Conservation (phyloP, 352 stramenopile species). For the Globisporangium polare region DNA sequence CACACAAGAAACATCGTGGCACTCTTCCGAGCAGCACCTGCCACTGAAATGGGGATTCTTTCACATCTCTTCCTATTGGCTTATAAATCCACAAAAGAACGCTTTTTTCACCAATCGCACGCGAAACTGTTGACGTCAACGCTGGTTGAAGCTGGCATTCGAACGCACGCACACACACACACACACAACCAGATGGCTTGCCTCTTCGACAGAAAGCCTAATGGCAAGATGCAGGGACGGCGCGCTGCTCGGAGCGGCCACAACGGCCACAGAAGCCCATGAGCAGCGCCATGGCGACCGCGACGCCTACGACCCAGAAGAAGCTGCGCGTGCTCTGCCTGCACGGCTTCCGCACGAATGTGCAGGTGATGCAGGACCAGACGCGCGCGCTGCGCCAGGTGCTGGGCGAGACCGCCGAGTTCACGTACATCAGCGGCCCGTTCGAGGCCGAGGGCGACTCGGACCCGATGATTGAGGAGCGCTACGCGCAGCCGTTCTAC, state of each 20-base stretch:
- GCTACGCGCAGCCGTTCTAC: conserved; percentile 35
- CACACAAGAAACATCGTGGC: background rate
- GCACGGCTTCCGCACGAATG: conserved; percentile 54
- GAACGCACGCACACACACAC: background rate
- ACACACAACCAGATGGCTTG: background rate
- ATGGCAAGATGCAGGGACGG: no score
- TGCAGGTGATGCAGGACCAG: conserved; percentile 41
- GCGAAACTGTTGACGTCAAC: conserved; percentile 10
- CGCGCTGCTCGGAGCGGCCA: background rate
- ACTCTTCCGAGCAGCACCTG: background rate
- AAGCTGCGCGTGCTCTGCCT: conserved; percentile 48
- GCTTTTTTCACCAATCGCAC: no score
- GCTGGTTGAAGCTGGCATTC: conserved; percentile 6
- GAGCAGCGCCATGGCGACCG: background rate
- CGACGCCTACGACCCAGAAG: background rate
- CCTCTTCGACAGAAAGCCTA: background rate
- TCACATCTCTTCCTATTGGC: background rate
- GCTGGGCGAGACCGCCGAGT: conserved; percentile 30
- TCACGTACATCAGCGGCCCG: conserved; percentile 37
- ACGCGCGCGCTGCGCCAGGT: conserved; percentile 30
- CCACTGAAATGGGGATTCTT: background rate
- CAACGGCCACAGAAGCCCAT: background rate
- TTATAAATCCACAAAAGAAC: no score
- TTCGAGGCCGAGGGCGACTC: conserved; percentile 32
- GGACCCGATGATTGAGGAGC: conserved; percentile 29